Base-by-base conservation (phyloP, 306 rosid genomes). In the Quercus rubra region DNA sequence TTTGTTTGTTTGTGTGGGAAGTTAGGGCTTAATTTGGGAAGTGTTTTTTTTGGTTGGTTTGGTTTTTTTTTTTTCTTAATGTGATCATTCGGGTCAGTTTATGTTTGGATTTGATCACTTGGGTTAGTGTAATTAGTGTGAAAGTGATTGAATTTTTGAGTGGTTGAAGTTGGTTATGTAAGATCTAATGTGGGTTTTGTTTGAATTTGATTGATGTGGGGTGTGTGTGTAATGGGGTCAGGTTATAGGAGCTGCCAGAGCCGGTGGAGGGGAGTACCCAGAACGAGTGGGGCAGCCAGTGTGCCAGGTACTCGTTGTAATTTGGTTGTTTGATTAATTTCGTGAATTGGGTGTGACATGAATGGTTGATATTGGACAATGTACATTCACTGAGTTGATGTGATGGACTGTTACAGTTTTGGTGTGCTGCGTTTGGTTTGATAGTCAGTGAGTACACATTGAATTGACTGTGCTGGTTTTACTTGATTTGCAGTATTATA, bases 251-350 rank as follows among this genome's bases (percentile, higher is more conserved):
- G 92, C 88, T 83, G 87, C 88, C 2, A 96, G 99, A 85, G 83
- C 83, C 67, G 88, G 83, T 30, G 90, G 81, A 58, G 92, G 88
- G 76, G 97, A 90, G 81, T 88, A 81, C 80, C 99, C 99, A 0
- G 98, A 93, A 83, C 89, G 99, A 86, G 56, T 69, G n/a, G 98
- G 96, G 72, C 99, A 96, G 85, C 97, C 93, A 27, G 85, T 89
- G 35, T 96, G 99, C 89, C 98, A 93, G 99, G 99, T 96, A 87
- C 72, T 74, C 72, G 4, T 11, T 49, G 14, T 49, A n/a, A 67
- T 86, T 19, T 78, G 82, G 38, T 82, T 85, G 69, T 64, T 75
- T 72, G 7, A 55, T 62, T 81, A 80, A 31, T 59, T 28, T 74
- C 59, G 58, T 79, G 62, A 27, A 51, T 79, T 75, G 73, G 77